These are phyloP conservation scores for Podaxis sp. DNA, from an alignment of 768 basidiomycete species.

Conservation along the genomic window DNA sequence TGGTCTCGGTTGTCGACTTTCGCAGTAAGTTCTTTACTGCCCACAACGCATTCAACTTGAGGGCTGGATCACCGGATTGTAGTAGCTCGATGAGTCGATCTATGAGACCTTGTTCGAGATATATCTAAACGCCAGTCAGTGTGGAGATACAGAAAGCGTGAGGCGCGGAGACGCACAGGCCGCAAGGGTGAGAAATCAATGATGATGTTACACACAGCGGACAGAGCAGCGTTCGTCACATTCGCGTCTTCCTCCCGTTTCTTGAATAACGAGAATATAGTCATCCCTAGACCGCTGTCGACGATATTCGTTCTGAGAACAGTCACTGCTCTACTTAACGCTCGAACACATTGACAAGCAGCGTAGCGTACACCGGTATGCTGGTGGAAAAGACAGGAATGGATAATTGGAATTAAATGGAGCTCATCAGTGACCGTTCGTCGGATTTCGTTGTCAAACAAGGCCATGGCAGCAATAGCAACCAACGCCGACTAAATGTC, in stretches of 20 bases:
- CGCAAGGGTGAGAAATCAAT: slow-evolving; percentile 84
- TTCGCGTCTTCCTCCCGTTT: slow-evolving; percentile 54
- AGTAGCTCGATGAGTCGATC: slow-evolving; percentile 59
- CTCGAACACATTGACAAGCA: slow-evolving; percentile 83
- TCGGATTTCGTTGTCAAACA: slow-evolving; percentile 74
- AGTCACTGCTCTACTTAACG: slow-evolving; percentile 74
- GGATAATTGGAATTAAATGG: slow-evolving; percentile 37
- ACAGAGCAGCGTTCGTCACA: slow-evolving; percentile 69
- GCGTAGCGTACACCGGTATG: slow-evolving; percentile 81
- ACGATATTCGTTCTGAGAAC: slow-evolving; percentile 83
- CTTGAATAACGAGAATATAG: slow-evolving; percentile 56
- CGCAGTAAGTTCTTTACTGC: slow-evolving; percentile 81
- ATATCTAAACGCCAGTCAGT: slow-evolving; percentile 40
- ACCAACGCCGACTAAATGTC: slow-evolving; percentile 67
- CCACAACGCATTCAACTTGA: slow-evolving; percentile 80
- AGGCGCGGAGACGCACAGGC: slow-evolving; percentile 44
- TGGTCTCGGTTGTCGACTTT: slow-evolving; percentile 59
- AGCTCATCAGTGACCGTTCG: slow-evolving; percentile 62
- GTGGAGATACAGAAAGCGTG: slow-evolving; percentile 8
- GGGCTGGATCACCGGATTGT: slow-evolving; percentile 47
- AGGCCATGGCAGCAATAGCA: slow-evolving; percentile 67
- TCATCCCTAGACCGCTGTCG: slow-evolving; percentile 76
- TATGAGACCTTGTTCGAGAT: slow-evolving; percentile 69
- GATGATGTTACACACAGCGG: slow-evolving; percentile 82
- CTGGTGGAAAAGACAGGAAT: slow-evolving; percentile 29